Conservation (phyloP, 2,329 filamentous ascomycete genomes). For the Periglandula ipomoeae region DNA sequence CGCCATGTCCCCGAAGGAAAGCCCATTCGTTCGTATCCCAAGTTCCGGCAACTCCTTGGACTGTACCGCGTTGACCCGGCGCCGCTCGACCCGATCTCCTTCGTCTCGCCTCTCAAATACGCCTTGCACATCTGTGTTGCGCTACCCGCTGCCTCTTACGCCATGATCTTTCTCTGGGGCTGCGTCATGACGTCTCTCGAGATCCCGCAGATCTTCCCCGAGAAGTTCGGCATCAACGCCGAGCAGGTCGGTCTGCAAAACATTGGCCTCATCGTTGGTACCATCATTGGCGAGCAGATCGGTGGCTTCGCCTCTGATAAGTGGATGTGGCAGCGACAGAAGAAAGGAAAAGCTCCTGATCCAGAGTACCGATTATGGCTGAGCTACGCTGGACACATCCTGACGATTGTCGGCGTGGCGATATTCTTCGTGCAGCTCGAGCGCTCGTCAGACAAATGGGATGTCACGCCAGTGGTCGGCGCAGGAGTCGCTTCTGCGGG, state of each 20-base stretch:
- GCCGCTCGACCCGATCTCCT: conserved; percentile 6
- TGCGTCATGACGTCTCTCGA: conserved; percentile 38
- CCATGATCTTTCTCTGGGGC: conserved; percentile 45
- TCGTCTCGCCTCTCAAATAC: conserved; percentile 10
- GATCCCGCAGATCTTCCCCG: conserved; percentile 47
- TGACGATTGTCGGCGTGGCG: conserved; percentile 41
- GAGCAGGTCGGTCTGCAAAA: conserved; percentile 51
- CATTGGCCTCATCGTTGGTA: conserved; percentile 46
- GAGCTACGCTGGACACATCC: conserved; percentile 40
- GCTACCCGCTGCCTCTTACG: conserved; percentile 38
- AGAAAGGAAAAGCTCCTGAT: conserved; percentile 21
- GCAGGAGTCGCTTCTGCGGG: conserved; percentile 42
- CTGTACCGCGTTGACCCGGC: conserved; percentile 12
- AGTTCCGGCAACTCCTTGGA: not conserved
- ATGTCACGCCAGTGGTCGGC: conserved; percentile 47
- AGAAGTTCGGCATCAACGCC: conserved; percentile 46
- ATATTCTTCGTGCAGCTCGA: conserved; percentile 44
- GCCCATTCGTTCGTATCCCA: not conserved
- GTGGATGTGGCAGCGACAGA: conserved; percentile 37
- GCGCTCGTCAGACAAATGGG: conserved; percentile 37
- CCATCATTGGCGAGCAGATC: conserved; percentile 47
- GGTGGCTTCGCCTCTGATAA: conserved; percentile 43
- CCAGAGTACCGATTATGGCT: conserved; percentile 50
- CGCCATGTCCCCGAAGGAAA: conserved; percentile 7
- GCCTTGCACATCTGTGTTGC: conserved; percentile 3